phyloP scores from a whole-genome alignment of 2,329 filamentous ascomycete genomes.

The Hymenoscyphus linearis region DNA sequence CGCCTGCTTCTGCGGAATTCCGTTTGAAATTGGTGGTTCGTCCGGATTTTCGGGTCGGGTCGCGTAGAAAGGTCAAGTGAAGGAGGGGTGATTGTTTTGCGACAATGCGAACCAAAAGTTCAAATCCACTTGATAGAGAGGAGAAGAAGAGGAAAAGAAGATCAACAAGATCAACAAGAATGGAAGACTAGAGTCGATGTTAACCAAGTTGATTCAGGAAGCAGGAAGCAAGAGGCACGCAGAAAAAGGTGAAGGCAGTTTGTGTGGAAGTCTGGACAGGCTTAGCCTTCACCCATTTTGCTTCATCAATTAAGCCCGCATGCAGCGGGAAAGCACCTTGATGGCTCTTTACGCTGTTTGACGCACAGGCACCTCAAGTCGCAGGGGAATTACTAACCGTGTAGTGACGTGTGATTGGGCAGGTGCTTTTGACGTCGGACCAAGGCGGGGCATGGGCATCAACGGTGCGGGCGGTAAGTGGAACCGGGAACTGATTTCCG shows the following conservation, averaged over 20 bases:
- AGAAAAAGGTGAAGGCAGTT: background rate
- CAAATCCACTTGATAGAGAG: background rate
- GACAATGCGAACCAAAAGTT: background rate
- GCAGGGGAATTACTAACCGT: background rate
- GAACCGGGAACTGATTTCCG: background rate
- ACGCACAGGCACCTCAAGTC: background rate
- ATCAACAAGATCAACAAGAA: background rate
- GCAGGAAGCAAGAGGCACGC: no score
- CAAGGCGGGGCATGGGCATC: background rate
- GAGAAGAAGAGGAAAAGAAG: background rate
- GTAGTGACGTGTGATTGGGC: background rate
- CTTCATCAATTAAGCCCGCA: background rate
- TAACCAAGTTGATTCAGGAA: background rate
- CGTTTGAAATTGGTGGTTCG: background rate
- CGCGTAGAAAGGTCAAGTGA: background rate
- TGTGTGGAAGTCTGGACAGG: background rate
- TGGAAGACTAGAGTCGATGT: background rate
- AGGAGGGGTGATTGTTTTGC: background rate
- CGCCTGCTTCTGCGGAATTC: background rate
- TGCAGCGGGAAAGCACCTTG: slow-evolving; percentile 1
- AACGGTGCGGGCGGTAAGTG: background rate
- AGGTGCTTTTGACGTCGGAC: background rate
- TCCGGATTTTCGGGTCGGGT: background rate
- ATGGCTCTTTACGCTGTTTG: background rate
- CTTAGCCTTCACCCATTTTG: background rate